Conservation (phyloP, 164 flowering plant species). For the Vitis labrusca region DNA sequence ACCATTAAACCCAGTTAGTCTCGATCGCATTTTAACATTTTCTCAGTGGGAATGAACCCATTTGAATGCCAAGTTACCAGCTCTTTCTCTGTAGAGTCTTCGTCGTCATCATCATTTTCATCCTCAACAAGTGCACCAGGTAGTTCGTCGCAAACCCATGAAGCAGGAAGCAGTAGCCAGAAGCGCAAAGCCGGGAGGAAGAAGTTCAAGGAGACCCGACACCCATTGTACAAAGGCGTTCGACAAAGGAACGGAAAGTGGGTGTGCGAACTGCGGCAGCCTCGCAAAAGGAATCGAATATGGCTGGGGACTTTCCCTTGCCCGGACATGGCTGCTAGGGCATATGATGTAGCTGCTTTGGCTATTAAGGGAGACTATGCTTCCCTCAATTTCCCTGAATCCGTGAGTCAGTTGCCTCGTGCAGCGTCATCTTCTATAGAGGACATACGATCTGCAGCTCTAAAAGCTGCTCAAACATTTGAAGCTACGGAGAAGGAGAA, state of each 20-base stretch:
- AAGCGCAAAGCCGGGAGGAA: constrained; percentile 27
- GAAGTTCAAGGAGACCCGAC: constrained; percentile 31
- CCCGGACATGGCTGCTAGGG: constrained; percentile 31
- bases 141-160: too few species aligned
- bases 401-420: neutral
- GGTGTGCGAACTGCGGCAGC: constrained; percentile 32
- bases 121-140: neutral
- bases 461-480: constrained; percentile 13
- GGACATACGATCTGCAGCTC: constrained; percentile 11
- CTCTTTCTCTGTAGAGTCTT: neutral
- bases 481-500: neutral
- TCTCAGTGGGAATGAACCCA: neutral
- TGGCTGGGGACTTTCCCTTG: constrained; percentile 31
- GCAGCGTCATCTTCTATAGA: constrained; percentile 7
- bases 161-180: neutral
- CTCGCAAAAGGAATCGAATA: constrained; percentile 17
- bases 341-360: constrained; percentile 29
- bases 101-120: neutral
- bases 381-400: constrained; percentile 22
- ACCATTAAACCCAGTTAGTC: too few species aligned
- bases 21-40: too few species aligned
- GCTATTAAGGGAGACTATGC: constrained; percentile 25
- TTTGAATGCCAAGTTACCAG: neutral
- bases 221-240: constrained; percentile 31
- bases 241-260: constrained; percentile 26